Evolutionary conservation across 2,329 filamentous ascomycete genomes (phyloP).

Genomic region (Macrophomina pseudophaseolina): DNA sequence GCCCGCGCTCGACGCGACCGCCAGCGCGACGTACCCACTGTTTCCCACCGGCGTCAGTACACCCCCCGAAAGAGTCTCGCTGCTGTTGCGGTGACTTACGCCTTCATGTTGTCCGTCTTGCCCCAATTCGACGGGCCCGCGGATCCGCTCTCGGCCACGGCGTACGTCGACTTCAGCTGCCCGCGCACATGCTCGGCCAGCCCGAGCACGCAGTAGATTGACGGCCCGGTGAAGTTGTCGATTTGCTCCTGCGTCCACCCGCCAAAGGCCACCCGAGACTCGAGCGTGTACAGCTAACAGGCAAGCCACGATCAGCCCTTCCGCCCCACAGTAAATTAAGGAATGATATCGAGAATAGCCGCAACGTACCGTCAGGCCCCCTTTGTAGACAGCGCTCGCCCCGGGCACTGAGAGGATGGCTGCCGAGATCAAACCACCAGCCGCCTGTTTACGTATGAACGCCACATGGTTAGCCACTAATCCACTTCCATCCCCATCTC

Average conservation of each 20-base stretch:
- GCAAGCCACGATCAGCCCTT: not conserved
- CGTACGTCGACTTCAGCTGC: conserved; percentile 63
- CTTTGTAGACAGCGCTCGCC: conserved; percentile 64
- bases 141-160: conserved; percentile 65
- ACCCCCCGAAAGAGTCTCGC: not conserved
- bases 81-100: conserved; percentile 41
- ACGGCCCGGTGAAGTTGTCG: conserved; percentile 64
- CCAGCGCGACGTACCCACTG: conserved; percentile 67
- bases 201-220: conserved; percentile 60
- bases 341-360: not conserved
- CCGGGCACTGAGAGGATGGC: conserved; percentile 64
- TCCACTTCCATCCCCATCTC: conserved; percentile 4
- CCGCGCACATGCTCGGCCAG: conserved; percentile 61
- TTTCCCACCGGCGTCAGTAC: not conserved
- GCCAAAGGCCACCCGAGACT: conserved; percentile 62
- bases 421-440: conserved; percentile 66
- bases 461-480: conserved; percentile 17
- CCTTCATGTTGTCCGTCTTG: conserved; percentile 60
- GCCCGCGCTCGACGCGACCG: conserved; percentile 59
- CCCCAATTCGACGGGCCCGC: conserved; percentile 65
- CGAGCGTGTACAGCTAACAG: conserved; percentile 60
- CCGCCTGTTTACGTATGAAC: conserved; percentile 50
- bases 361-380: conserved; percentile 47
- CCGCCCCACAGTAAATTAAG: conserved; percentile 2
- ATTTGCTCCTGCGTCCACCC: conserved; percentile 64